phyloP scores from a whole-genome alignment of 768 basidiomycete genomes.

The Phylloporus sp. region DNA sequence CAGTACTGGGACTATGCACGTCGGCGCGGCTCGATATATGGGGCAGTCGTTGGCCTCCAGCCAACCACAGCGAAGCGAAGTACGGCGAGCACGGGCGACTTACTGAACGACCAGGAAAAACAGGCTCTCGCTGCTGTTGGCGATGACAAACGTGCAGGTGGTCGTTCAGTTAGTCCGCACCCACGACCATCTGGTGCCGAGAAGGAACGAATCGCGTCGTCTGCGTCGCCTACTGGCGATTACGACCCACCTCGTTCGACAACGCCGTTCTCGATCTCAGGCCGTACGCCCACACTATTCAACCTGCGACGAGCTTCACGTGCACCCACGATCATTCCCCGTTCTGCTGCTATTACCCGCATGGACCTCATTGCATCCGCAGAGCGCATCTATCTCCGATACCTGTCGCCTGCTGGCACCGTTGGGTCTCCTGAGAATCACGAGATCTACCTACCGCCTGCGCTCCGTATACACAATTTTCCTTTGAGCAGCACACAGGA shows the following conservation, averaged over 20 bases:
- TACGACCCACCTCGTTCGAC: slow-evolving; percentile 58
- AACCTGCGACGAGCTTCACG: slow-evolving; percentile 74
- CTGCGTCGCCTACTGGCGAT: slow-evolving; percentile 45
- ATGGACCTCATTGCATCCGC: slow-evolving; percentile 88
- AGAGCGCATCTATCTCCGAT: slow-evolving; percentile 93
- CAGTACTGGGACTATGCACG: slow-evolving; percentile 96
- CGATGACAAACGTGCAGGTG: slow-evolving; percentile 47
- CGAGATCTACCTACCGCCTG: slow-evolving; percentile 95
- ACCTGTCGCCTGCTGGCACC: slow-evolving; percentile 78
- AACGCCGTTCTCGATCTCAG: slow-evolving; percentile 75
- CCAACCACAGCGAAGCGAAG: slow-evolving; percentile 66
- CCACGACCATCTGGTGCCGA: slow-evolving; percentile 37
- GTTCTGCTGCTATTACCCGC: slow-evolving; percentile 86
- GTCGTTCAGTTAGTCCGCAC: slow-evolving; percentile 58
- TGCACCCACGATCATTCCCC: slow-evolving; percentile 91
- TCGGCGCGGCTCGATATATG: slow-evolving; percentile 88
- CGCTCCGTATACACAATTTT: slow-evolving; percentile 88
- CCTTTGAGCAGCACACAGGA: slow-evolving; percentile 74
- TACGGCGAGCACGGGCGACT: slow-evolving; percentile 74
- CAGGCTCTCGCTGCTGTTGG: slow-evolving; percentile 47
- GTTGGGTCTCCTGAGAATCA: slow-evolving; percentile 85
- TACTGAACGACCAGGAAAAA: slow-evolving; percentile 68
- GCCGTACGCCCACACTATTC: slow-evolving; percentile 74
- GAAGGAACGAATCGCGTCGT: slow-evolving; percentile 42
- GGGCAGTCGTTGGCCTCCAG: slow-evolving; percentile 77